A percentile compares a stretch with the other conserved stretches of the same genome.
phyloP scores from a whole-genome alignment of 2,329 filamentous ascomycete species.

The Verticillium longisporum region DNA sequence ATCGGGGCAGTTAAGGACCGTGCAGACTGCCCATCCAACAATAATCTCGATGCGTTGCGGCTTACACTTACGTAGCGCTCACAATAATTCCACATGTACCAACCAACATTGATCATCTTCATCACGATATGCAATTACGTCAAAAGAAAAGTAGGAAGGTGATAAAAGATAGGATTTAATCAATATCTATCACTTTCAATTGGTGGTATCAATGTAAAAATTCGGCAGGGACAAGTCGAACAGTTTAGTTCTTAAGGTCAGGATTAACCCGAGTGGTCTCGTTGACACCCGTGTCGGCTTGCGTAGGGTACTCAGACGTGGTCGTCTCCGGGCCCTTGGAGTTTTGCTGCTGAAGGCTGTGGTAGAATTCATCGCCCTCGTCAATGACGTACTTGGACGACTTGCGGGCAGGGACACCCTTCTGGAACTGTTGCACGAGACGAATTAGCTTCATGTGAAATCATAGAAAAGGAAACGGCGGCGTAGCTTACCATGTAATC shows the following conservation, averaged over 20 bases:
- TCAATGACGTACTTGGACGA: constrained; percentile 24
- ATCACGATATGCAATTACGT: no score
- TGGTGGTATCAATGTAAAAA: background rate
- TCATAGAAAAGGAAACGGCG: no score
- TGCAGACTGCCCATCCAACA: no score
- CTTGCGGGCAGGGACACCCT: constrained; percentile 28
- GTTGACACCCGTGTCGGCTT: background rate
- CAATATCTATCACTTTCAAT: background rate
- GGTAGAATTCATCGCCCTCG: background rate
- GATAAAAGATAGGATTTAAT: background rate
- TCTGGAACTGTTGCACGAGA: constrained; percentile 21
- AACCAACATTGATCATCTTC: no score
- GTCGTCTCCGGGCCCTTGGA: background rate
- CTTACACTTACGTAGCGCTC: no score
- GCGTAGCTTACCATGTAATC: constrained; percentile 28
- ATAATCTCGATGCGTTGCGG: no score
- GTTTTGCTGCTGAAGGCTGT: background rate
- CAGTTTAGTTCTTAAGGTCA: background rate
- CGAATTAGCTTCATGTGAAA: background rate
- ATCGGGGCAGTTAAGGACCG: no score
- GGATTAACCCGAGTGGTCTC: background rate
- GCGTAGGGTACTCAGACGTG: background rate
- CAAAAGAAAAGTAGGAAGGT: background rate
- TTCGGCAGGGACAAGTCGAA: background rate
- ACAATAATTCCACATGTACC: no score